Evolutionary conservation across 2,329 filamentous ascomycete genomes (phyloP).

Genomic region (Bertia moriformis): DNA sequence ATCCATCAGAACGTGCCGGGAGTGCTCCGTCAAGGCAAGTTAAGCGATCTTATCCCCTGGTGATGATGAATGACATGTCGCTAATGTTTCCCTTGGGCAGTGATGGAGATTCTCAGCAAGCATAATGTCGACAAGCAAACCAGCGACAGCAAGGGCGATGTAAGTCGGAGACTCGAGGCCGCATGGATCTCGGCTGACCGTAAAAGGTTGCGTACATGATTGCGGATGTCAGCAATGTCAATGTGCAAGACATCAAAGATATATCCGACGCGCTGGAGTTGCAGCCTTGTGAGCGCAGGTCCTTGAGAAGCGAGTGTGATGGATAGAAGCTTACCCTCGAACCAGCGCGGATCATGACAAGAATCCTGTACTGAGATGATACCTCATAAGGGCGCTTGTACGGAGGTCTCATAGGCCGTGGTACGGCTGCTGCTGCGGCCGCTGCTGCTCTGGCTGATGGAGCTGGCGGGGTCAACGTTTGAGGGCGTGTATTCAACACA

Average conservation of each 20-base stretch:
- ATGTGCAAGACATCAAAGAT: slow-evolving; percentile 67
- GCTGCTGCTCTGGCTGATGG: no score
- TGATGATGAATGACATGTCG: slow-evolving; percentile 6
- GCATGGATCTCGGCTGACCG: slow-evolving; percentile 6
- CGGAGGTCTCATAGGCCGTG: no score
- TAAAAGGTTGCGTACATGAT: slow-evolving; percentile 75
- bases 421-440: no score
- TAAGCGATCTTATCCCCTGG: slow-evolving; percentile 1
- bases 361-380: background rate
- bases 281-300: slow-evolving; percentile 56
- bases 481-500: no score
- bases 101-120: slow-evolving; percentile 85
- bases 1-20: slow-evolving; percentile 94
- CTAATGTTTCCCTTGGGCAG: slow-evolving; percentile 21
- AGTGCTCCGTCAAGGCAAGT: slow-evolving; percentile 66
- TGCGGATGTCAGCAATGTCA: slow-evolving; percentile 88
- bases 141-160: slow-evolving; percentile 84
- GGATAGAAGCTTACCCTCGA: background rate
- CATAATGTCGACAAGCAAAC: slow-evolving; percentile 99
- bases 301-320: background rate
- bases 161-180: slow-evolving; percentile 20
- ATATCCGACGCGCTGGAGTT: slow-evolving; percentile 72
- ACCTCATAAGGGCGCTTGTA: no score
- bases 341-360: background rate
- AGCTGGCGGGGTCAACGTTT: no score